Percentiles rank a stretch among this genome's conserved stretches.
Conservation (phyloP, 2,329 filamentous ascomycete species). For the Sporothrix humicola region DNA sequence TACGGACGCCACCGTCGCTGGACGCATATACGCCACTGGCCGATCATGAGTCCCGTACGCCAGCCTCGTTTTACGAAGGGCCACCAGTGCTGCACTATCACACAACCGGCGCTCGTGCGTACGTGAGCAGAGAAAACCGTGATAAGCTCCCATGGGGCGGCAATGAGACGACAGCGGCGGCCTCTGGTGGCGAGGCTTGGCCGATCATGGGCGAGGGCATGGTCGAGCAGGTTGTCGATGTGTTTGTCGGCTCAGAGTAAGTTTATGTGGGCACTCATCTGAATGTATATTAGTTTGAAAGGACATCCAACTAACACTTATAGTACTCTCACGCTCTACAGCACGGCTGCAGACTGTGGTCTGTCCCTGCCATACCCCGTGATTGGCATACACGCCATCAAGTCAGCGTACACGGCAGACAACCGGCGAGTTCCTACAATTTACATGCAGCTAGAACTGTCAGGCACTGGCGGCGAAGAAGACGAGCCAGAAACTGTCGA, state of each 20-base stretch:
- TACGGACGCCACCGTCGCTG: constrained; percentile 61
- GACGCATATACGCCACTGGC: constrained; percentile 67
- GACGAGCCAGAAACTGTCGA: constrained; percentile 70
- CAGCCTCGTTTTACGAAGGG: constrained; percentile 71
- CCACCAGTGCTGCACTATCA: constrained; percentile 75
- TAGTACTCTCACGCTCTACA: constrained; percentile 69
- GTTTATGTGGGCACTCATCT: constrained; percentile 35
- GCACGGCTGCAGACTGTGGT: constrained; percentile 61
- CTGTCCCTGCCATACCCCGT: constrained; percentile 74
- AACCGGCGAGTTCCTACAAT: constrained; percentile 55
- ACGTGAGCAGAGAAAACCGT: constrained; percentile 61
- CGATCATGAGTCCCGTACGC: constrained; percentile 75
- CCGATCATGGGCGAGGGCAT: constrained; percentile 43
- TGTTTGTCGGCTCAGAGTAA: constrained; percentile 66
- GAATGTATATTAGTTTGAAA: background rate
- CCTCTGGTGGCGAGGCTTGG: constrained; percentile 45
- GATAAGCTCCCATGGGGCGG: constrained; percentile 61
- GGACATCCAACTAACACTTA: constrained; percentile 4
- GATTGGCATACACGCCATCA: constrained; percentile 77
- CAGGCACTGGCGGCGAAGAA: constrained; percentile 58
- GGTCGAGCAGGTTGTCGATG: constrained; percentile 57
- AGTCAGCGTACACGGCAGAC: constrained; percentile 55
- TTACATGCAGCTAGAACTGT: constrained; percentile 72
- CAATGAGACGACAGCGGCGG: constrained; percentile 44
- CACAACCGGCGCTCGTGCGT: constrained; percentile 61